Percentiles rank a stretch among this genome's conserved stretches.
Conservation (phyloP, 1,139 yeast species). For the Kodamaea alishanica region DNA sequence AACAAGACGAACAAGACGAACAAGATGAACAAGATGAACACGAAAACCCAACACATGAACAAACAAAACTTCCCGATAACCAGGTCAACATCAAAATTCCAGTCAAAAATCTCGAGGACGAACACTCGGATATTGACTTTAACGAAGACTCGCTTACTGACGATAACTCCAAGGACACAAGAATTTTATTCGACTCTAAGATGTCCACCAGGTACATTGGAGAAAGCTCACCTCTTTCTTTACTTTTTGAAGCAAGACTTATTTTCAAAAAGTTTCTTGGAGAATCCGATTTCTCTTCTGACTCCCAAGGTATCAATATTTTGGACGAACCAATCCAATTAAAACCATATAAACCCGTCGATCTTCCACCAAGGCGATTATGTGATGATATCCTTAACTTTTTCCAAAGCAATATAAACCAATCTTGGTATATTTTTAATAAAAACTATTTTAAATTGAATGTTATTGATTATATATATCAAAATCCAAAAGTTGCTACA, state of each 20-base stretch:
- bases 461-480: slow-evolving; percentile 15
- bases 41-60: no score
- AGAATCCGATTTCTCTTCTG: slow-evolving; percentile 13
- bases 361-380: slow-evolving; percentile 14
- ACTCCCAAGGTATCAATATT: slow-evolving; percentile 16
- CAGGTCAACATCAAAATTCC: no score
- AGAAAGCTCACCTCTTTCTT: slow-evolving; percentile 26
- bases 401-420: slow-evolving; percentile 19
- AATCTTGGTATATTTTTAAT: slow-evolving; percentile 26
- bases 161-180: slow-evolving; percentile 16
- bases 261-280: slow-evolving; percentile 18
- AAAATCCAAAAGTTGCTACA: slow-evolving; percentile 18
- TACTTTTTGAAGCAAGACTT: slow-evolving; percentile 24
- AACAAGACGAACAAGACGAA: no score
- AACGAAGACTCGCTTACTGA: slow-evolving; percentile 3
- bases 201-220: slow-evolving; percentile 26
- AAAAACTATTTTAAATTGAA: slow-evolving; percentile 19
- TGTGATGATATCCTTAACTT: slow-evolving; percentile 13
- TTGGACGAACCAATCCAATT: slow-evolving; percentile 17
- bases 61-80: no score
- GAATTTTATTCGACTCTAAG: slow-evolving; percentile 19
- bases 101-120: neutral
- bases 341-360: slow-evolving; percentile 10
- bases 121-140: neutral
- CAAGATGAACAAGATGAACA: no score